Evolutionary conservation across 2,329 filamentous ascomycete species (phyloP).

Genomic region (Cercospora zeae-maydis): DNA sequence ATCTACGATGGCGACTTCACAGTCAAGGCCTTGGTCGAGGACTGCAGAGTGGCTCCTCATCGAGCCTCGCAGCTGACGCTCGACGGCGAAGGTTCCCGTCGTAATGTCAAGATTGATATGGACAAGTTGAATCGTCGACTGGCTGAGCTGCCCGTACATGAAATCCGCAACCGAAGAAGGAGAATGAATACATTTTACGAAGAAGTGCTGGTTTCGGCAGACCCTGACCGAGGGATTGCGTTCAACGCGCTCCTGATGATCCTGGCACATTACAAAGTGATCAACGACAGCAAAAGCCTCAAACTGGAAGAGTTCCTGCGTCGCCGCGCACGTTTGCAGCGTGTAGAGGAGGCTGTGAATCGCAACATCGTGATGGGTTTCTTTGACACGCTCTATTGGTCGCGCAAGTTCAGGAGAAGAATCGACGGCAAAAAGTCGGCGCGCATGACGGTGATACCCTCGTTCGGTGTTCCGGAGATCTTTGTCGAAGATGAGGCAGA

Average conservation of each 20-base stretch:
- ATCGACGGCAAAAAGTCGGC: constrained; percentile 68
- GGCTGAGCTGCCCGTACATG: constrained; percentile 65
- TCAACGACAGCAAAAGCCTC: constrained; percentile 94
- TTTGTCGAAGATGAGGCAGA: constrained; percentile 76
- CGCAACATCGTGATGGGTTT: constrained; percentile 88
- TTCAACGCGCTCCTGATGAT: constrained; percentile 94
- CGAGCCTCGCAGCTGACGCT: constrained; percentile 51
- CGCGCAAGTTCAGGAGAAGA: constrained; percentile 72
- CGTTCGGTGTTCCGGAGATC: constrained; percentile 83
- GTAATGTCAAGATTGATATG: constrained; percentile 60
- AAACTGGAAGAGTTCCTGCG: constrained; percentile 92
- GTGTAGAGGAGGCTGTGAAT: constrained; percentile 90
- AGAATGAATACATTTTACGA: constrained; percentile 95
- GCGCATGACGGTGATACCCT: constrained; percentile 73
- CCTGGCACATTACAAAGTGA: constrained; percentile 96
- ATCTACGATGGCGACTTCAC: constrained; percentile 92
- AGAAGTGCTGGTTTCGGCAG: constrained; percentile 89
- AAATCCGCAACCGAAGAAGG: constrained; percentile 70
- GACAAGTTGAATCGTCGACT: constrained; percentile 71
- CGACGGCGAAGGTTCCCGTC: constrained; percentile 32
- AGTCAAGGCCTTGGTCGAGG: constrained; percentile 79
- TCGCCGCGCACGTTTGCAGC: constrained; percentile 81
- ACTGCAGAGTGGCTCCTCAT: constrained; percentile 60
- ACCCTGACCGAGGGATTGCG: constrained; percentile 82
- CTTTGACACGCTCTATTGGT: constrained; percentile 91